Evolutionary conservation across 164 flowering plant species (phyloP), one percentile per base, ranked within the genome.

Genomic region (Nelumbo lutea): DNA sequence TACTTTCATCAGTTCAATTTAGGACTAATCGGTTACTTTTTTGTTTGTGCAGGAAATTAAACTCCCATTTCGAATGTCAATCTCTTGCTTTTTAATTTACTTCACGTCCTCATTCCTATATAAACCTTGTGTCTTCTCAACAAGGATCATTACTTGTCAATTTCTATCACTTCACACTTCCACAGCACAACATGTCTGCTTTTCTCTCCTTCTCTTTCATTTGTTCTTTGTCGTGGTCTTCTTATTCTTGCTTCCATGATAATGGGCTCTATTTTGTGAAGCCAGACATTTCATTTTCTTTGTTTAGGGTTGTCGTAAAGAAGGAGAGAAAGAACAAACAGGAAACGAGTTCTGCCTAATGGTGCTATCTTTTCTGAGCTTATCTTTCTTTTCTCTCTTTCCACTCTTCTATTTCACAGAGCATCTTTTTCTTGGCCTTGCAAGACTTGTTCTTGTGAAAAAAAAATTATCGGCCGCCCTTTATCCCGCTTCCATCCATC

Each of bases 351-450:
- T 3, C 0, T 39, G 3, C 51, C 7, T 4, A 5, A 6, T 11
- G 79, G 81, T 67, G 81, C 64, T 81, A 74, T 78, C 78, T 59
- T 61, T 1, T 2, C 76, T 81, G 79, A 76, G 81, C 79, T 74
- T 51, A n/a, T 47, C 4, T 55, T 1, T 71, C 5, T 51, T 40
- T 41, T 43, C 46, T 45, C 3, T 2, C 10, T 45, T 45, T 38
- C 47, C 10, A 9, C 40, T 14, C 5, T 65, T 0, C 1, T 5
- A 62, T 61, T 50, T 39, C 2, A 27, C 46, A 6, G 5, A 6
- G 5, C 38, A 56, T 66, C 1, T 51, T 72, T 80, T 84, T 84
- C 87, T 84, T 84, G 87, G 80, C 83, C 85, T 84, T 84, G 87
- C 87, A 84, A 82, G 87, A 52, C 87, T 84, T 82, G 55, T 61